Evolutionary conservation across 306 rosid genomes (phyloP).

Genomic region (Medicago arabica): DNA sequence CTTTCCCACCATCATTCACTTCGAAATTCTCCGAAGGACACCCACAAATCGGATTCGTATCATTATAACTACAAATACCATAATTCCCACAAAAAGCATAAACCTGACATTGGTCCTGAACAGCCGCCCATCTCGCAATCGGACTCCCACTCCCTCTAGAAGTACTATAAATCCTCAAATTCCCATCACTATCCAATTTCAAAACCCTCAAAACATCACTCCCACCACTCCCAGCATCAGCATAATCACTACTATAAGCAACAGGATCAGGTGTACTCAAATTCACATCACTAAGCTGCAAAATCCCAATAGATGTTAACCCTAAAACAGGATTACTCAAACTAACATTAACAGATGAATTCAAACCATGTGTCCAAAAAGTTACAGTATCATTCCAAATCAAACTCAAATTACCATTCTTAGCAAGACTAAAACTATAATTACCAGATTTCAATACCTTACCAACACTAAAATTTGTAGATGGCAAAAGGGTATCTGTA

Average conservation of each 20-base stretch:
- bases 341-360: not conserved
- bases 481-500: slow-evolving; percentile 29
- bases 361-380: not conserved
- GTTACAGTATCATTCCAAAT: not conserved
- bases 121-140: slow-evolving; percentile 17
- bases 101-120: slow-evolving; percentile 26
- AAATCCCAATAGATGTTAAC: not conserved
- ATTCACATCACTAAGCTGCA: slow-evolving; percentile 9
- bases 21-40: slow-evolving; percentile 22
- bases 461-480: slow-evolving; percentile 26
- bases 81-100: slow-evolving; percentile 23
- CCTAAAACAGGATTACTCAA: not conserved
- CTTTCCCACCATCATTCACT: not conserved
- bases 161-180: slow-evolving; percentile 31
- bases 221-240: slow-evolving; percentile 22
- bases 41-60: not conserved
- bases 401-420: not conserved
- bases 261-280: not conserved
- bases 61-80: slow-evolving; percentile 28
- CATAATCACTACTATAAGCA: slow-evolving; percentile 36
- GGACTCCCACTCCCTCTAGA: slow-evolving; percentile 11
- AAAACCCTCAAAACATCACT: slow-evolving; percentile 23
- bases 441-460: slow-evolving; percentile 8
- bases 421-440: not conserved
- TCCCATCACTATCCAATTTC: slow-evolving; percentile 32